Evolutionary conservation across 495 filamentous ascomycete species (phyloP).

Genomic region (Neurospora sp.): DNA sequence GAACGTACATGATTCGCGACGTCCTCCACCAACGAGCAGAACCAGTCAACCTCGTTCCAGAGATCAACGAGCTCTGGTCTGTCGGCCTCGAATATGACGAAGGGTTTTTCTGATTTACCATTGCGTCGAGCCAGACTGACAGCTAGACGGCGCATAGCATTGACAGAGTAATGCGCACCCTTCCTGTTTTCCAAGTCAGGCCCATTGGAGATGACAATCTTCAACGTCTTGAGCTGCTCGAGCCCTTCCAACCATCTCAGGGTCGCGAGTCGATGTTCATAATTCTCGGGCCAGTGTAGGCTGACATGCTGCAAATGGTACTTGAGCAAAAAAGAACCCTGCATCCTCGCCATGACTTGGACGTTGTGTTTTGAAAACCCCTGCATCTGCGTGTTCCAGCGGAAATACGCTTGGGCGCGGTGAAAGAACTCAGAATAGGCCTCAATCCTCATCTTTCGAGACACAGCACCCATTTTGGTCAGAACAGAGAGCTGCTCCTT

Average conservation of each 20-base stretch:
- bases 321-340: neutral
- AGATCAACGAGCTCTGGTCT: neutral
- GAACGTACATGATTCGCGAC: neutral
- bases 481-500: neutral
- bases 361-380: neutral
- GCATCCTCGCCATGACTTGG: neutral
- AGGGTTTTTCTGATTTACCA: neutral
- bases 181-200: neutral
- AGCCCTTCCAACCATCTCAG: neutral
- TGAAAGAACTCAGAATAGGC: neutral
- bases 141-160: neutral
- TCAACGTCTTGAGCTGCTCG: neutral
- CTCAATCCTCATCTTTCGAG: neutral
- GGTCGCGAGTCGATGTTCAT: neutral
- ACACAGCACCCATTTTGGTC: neutral
- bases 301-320: neutral
- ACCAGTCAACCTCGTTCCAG: neutral
- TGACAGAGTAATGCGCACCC: neutral
- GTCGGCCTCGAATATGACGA: neutral
- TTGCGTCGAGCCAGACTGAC: neutral
- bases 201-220: neutral
- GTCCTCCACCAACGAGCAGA: neutral
- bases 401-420: neutral
- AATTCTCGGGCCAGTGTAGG: neutral
- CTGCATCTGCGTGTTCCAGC: neutral